Base-by-base conservation (phyloP, 305 asterid species). In the Galium porrigens region DNA sequence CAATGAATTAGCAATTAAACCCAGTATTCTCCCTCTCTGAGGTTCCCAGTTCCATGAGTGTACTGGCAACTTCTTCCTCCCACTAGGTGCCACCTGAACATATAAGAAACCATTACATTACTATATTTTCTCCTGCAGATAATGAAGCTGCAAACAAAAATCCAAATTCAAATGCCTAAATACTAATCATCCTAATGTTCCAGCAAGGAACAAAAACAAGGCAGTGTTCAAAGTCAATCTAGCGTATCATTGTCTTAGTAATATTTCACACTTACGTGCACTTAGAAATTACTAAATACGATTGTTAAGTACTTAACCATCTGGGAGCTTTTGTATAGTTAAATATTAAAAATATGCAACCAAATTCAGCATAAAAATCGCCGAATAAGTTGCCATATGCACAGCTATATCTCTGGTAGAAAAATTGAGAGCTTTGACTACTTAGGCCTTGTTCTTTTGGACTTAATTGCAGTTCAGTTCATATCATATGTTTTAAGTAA, bases 41-140 rank as follows among this genome's bases (percentile, higher is more conserved):
- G 85, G 65, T 73, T 85, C 95, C 96, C 96, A 91, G 68, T 84
- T 81, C 98, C 96, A 91, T 37, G 84, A 70, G 72, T 81, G 83
- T 15, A 78, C 85, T 34, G 73, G 78, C 71, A 76, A 74, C 74
- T 79, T 91, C 83, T 86, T 91, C 72, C 86, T 79, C 72, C 77
- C 80, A 70, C 80, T 76, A 53, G 90, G 83, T 5, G 68, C 76
- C 69, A 76, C 96, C 98, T 91, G 72, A 52, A 79, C 27, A 61
- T 67, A 33, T 51, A 63, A 58, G 60, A 15, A 44, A 5, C 2
- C n/a, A 32, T 27, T 15, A 30, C 12, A 17, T 44, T 39, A 17
- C 29, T 27, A 42, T 27, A 12, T 1, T 18, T 29, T 42, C 52
- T 25, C 5, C 48, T 41, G 10, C 20, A 15, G 2, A 20, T 36